A percentile compares a stretch with the other conserved stretches of the same genome.
Evolutionary conservation across 164 flowering plant species (phyloP).

Genomic region (Vitis riparia): DNA sequence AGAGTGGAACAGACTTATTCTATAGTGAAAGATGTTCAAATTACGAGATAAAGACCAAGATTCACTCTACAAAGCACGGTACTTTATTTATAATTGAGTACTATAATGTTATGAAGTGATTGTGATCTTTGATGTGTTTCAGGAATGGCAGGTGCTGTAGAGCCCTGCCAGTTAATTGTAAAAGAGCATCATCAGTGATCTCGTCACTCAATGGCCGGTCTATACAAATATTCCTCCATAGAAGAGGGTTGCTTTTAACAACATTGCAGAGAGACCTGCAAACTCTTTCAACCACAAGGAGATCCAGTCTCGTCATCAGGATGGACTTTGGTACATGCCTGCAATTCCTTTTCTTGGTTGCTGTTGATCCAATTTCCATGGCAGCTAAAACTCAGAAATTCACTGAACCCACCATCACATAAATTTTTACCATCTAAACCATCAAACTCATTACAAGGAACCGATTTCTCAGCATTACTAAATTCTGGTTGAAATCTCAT

Average conservation of each 20-base stretch:
- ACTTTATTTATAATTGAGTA: too few species aligned
- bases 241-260: slow-evolving; percentile 45
- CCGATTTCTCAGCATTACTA: neutral
- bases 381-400: slow-evolving; percentile 14
- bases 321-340: slow-evolving; percentile 4
- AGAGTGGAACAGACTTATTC: too few species aligned
- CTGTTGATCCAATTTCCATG: slow-evolving; percentile 10
- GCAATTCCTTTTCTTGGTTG: neutral
- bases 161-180: slow-evolving; percentile 55
- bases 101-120: too few species aligned
- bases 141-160: neutral
- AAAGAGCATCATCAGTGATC: slow-evolving; percentile 67
- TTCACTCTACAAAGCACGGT: too few species aligned
- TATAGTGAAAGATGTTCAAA: too few species aligned
- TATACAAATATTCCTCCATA: slow-evolving; percentile 71
- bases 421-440: neutral
- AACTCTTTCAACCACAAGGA: slow-evolving; percentile 63
- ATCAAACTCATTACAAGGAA: neutral
- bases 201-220: slow-evolving; percentile 52
- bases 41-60: too few species aligned
- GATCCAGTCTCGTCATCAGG: slow-evolving; percentile 44
- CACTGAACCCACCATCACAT: slow-evolving; percentile 10
- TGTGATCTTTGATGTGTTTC: too few species aligned
- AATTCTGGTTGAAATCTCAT: slow-evolving; percentile 8
- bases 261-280: slow-evolving; percentile 49